These are phyloP conservation scores for Actinomucor elegans DNA, from an alignment of 371 early-diverging fungal genomes.

Conservation along the genomic window DNA sequence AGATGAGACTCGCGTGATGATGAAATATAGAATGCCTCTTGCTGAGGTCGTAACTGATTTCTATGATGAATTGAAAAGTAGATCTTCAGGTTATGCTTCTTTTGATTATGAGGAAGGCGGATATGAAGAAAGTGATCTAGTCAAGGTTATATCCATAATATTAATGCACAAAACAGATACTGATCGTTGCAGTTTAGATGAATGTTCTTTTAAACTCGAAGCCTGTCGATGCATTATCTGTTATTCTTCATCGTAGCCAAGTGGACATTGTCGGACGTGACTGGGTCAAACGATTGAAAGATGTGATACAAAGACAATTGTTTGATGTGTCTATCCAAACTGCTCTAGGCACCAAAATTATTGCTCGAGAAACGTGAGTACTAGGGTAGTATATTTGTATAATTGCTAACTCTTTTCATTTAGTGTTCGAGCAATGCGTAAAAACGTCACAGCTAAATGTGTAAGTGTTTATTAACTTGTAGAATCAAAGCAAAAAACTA, in stretches of 20 bases:
- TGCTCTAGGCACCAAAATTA: conserved; percentile 75
- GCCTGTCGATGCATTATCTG: conserved; percentile 91
- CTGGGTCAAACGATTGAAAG: conserved; percentile 80
- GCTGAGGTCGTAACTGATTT: conserved; percentile 94
- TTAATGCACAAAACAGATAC: too few relatives aligned
- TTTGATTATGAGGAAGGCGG: conserved; percentile 97
- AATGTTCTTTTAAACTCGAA: conserved; percentile 88
- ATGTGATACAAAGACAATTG: conserved; percentile 83
- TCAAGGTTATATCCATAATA: conserved; percentile 86
- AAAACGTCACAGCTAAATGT: conserved; percentile 94
- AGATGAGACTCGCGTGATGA: conserved; percentile 85
- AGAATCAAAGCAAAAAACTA: not conserved
- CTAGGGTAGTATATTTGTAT: not conserved
- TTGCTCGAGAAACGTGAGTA: conserved; percentile 85
- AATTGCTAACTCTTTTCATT: not conserved
- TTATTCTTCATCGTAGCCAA: conserved; percentile 81
- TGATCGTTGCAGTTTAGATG: conserved; percentile 54
- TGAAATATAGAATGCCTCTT: conserved; percentile 86
- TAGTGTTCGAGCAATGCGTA: conserved; percentile 78
- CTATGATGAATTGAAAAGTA: conserved; percentile 89
- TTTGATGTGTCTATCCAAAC: conserved; percentile 95
- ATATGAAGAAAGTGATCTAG: conserved; percentile 85
- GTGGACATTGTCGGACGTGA: conserved; percentile 76
- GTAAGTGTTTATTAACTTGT: conserved; percentile 51
- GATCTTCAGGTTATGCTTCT: conserved; percentile 91